Base-by-base conservation (phyloP, 306 rosid species). In the Malus sylvestris region DNA sequence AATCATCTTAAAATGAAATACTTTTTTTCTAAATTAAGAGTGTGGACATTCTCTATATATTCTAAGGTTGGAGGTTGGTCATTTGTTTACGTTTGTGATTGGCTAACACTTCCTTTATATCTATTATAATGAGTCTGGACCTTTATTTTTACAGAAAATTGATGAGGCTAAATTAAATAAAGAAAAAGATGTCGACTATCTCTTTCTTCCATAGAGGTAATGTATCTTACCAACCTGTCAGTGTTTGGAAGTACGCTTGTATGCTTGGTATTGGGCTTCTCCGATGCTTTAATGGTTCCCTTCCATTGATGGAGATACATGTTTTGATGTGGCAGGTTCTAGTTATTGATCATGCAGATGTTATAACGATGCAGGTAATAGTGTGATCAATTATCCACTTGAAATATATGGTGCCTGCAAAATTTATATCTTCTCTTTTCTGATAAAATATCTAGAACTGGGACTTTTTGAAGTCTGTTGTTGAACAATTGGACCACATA, bases 171-270 rank as follows among this genome's bases (percentile, higher is more conserved):
- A 77, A 78, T 74, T 27, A 64, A 85, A 86, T 67, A 90, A 90
- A 90, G 96, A 88, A 82, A 94, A 94, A 80, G 95, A 94, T 67
- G 89, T 92, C 44, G 97, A 94, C 81, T 94, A 86, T 90, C 89
- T 90, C 89, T 94, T 83, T 92, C 98, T 16, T 94, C 98, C 45
- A 89, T 94, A 77, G 97, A 94, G 95, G 98, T 92, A 83, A 84
- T 6, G 33, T 78, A 18, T 81, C 64, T 20, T 45, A 51, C 52
- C 49, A 67, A 67, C 68, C 46, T 32, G 81, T 65, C 32, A 68
- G 60, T 19, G 49, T 84, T 62, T 46, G n/a, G 60, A 69, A 71
- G n/a, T 80, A 42, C 18, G 35, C 61, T 66, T 30, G 68, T 82
- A 61, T 75, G 23, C 19, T 20, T 59, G 45, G 25, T 22, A 11